Base-by-base conservation (phyloP, 768 basidiomycete genomes). In the Hygrocybe punicea region DNA sequence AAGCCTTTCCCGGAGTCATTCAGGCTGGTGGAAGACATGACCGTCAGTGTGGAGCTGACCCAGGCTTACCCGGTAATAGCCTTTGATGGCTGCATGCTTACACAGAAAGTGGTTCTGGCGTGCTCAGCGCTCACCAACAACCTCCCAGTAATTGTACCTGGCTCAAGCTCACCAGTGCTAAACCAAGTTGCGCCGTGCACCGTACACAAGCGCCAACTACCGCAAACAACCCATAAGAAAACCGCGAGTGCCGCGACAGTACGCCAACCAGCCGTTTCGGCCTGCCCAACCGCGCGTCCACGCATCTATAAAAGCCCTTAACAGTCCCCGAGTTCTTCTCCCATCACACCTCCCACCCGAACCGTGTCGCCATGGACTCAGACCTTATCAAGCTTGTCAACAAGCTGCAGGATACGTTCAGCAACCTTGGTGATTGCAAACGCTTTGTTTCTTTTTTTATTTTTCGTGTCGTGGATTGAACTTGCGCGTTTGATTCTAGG, bases 311-410 rank as follows among this genome's bases (percentile, higher is more conserved):
- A 42, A 42, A 19, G 39, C 39, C 14, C 4, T 10, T 3, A 14
- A 42, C 19, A 42, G 11, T 10, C 11, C 16, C 36, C 36, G 36
- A n/a, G 36, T 16, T 19, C 5, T 42, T 19, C 19, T 42, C 11
- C 16, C 11, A 42, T 42, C 11, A 16, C n/a, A n/a, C n/a, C n/a
- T n/a, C n/a, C 39, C 39, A 29, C 29, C 29, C 29, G 29, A 29
- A 42, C 40, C 40, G 40, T 42, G 5, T 24, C 50, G 35, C 35
- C 51, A 98, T 98, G 95, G 95, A 98, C 72, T 84, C 88, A 40
- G 92, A 96, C 70, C 85, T 98, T 60, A 98, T 98, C 62, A 87
- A 87, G 65, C 83, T 96, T 13, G 95, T 98, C 44, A 97, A 97
- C 78, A 90, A 87, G 76, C 86, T 98, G 54, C 94, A 98, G 75